A percentile compares a stretch with the other conserved stretches of the same genome.
Evolutionary conservation across 352 stramenopile genomes (phyloP).

Genomic region (Globisporangium emineosum): DNA sequence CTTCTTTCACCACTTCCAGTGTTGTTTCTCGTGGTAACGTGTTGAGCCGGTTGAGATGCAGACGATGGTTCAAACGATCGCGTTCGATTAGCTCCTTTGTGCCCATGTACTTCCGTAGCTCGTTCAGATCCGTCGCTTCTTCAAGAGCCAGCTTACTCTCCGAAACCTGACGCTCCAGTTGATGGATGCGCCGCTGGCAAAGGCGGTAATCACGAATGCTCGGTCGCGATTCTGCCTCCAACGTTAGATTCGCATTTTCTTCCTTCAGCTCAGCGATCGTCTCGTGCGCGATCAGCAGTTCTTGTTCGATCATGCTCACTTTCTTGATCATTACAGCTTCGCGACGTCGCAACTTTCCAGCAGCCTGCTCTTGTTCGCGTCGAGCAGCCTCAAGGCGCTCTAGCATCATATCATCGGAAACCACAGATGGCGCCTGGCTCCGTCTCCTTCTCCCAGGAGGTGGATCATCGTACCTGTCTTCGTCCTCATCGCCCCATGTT

Average conservation of each 20-base stretch:
- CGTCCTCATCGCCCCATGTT: slow-evolving; percentile 7
- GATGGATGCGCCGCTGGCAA: slow-evolving; percentile 64
- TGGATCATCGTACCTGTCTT: slow-evolving; percentile 14
- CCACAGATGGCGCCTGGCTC: slow-evolving; percentile 17
- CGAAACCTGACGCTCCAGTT: slow-evolving; percentile 71
- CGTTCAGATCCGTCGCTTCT: slow-evolving; percentile 71
- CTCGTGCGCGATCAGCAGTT: slow-evolving; percentile 58
- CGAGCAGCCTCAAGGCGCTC: slow-evolving; percentile 70
- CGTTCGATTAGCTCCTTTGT: slow-evolving; percentile 78
- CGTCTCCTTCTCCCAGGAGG: neutral
- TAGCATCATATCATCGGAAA: slow-evolving; percentile 70
- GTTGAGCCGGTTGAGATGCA: slow-evolving; percentile 74
- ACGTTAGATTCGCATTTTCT: slow-evolving; percentile 71
- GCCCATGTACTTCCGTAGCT: slow-evolving; percentile 79
- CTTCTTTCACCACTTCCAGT: slow-evolving; percentile 81
- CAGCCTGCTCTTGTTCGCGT: slow-evolving; percentile 66
- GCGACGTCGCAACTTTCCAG: slow-evolving; percentile 54
- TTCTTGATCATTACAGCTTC: slow-evolving; percentile 80
- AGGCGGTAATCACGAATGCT: slow-evolving; percentile 82
- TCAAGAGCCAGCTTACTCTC: slow-evolving; percentile 74
- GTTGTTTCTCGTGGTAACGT: slow-evolving; percentile 74
- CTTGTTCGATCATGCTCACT: slow-evolving; percentile 66
- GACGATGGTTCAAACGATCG: slow-evolving; percentile 73
- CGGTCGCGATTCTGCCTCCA: slow-evolving; percentile 75
- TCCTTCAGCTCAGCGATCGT: slow-evolving; percentile 72